Conservation (phyloP, 2,329 filamentous ascomycete genomes). For the Fusarium sp. region DNA sequence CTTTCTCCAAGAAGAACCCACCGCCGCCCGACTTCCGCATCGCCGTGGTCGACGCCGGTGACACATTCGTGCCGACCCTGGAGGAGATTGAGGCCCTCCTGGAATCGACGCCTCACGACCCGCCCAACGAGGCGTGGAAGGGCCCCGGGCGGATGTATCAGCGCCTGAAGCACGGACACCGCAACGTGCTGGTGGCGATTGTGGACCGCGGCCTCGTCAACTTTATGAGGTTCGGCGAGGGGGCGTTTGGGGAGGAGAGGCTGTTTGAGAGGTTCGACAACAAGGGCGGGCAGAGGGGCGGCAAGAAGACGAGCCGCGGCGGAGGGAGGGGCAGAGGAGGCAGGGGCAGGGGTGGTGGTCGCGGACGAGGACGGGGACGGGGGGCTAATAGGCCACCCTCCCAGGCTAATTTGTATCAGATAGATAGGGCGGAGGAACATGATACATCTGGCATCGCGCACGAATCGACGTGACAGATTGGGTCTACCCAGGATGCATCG, state of each 20-base stretch:
- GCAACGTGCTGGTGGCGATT: constrained; percentile 86
- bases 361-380: constrained; percentile 42
- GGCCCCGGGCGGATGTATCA: constrained; percentile 72
- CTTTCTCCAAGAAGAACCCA: constrained; percentile 84
- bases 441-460: constrained; percentile 18
- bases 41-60: constrained; percentile 81
- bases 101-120: constrained; percentile 77
- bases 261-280: constrained; percentile 71
- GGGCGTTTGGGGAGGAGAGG: constrained; percentile 80
- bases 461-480: constrained; percentile 8
- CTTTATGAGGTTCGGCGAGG: constrained; percentile 84
- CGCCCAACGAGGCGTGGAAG: constrained; percentile 57
- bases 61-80: constrained; percentile 78
- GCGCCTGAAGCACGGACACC: constrained; percentile 84
- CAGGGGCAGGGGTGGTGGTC: constrained; percentile 46
- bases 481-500: background rate
- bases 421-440: constrained; percentile 19
- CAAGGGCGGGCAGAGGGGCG: constrained; percentile 53
- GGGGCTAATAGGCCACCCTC: constrained; percentile 22
- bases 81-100: constrained; percentile 78
- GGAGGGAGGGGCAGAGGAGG: constrained; percentile 55
- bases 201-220: constrained; percentile 93
- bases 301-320: constrained; percentile 58
- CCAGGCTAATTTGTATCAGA: constrained; percentile 19
- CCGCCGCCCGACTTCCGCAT: constrained; percentile 86